These are phyloP conservation scores for Metschnikowia drakensbergensis DNA, from an alignment of 805 yeast genomes.

Conservation along the genomic window DNA sequence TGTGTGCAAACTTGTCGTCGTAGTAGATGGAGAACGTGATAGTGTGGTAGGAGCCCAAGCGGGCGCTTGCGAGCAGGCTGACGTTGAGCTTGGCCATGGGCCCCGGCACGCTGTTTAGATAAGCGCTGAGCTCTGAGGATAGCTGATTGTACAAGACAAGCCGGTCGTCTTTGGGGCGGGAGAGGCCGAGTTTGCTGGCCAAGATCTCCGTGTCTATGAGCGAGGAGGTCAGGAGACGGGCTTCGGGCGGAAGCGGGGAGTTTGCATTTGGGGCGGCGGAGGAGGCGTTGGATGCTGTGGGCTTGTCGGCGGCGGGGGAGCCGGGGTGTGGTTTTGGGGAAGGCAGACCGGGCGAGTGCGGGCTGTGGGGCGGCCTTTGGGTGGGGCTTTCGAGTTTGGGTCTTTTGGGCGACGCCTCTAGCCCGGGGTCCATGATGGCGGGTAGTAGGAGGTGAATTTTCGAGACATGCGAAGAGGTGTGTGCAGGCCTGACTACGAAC, in stretches of 20 bases:
- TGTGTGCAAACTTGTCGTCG: not conserved
- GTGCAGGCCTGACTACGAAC: not conserved
- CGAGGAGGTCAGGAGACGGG: not conserved
- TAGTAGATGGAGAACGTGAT: not conserved
- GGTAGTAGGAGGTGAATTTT: not conserved
- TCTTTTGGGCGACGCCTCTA: not conserved
- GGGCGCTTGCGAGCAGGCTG: not conserved
- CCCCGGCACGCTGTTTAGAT: not conserved
- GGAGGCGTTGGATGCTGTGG: too few species aligned
- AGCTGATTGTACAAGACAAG: not conserved
- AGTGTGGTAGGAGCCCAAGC: conserved; percentile 5
- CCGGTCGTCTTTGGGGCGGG: not conserved
- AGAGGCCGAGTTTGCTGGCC: not conserved
- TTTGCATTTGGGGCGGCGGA: too few species aligned
- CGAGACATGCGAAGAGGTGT: not conserved
- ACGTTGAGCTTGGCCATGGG: not conserved
- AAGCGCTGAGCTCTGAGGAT: not conserved
- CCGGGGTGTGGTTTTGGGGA: too few species aligned
- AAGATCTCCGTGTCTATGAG: not conserved
- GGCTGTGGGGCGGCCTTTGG: not conserved
- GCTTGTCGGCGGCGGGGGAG: too few species aligned
- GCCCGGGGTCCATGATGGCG: not conserved
- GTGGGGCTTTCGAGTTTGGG: not conserved
- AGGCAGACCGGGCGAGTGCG: not conserved
- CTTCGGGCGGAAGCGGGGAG: too few species aligned